Percentiles rank a stretch among this genome's conserved stretches.
These are phyloP conservation scores for Aspergillus bertholletiae DNA, from an alignment of 495 filamentous ascomycete genomes.

Conservation along the genomic window DNA sequence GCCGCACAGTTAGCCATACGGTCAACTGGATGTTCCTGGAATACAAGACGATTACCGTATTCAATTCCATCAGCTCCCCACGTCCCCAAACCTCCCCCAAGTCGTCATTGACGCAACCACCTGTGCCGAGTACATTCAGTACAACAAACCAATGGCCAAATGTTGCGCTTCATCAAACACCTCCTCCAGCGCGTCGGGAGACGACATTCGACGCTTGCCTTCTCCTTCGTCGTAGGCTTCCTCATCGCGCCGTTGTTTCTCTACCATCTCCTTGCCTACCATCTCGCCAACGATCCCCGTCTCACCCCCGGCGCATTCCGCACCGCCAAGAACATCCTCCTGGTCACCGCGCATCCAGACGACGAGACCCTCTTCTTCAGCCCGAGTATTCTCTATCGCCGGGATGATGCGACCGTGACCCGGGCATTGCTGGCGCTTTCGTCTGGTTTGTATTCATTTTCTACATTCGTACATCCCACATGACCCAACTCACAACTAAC, in stretches of 20 bases:
- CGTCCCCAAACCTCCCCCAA: no score
- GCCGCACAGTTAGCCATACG: no score
- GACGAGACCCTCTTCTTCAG: slow-evolving; percentile 13
- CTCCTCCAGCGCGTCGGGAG: background rate
- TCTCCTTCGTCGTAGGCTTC: background rate
- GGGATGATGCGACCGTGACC: background rate
- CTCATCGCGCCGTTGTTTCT: background rate
- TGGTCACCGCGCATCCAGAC: slow-evolving; percentile 11
- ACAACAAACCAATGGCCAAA: background rate
- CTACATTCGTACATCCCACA: background rate
- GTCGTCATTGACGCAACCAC: no score
- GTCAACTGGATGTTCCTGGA: no score
- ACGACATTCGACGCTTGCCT: background rate
- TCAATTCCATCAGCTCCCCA: no score
- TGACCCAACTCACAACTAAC: background rate
- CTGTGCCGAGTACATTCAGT: no score
- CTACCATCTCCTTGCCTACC: slow-evolving; percentile 9
- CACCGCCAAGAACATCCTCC: slow-evolving; percentile 5
- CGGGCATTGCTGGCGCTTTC: slow-evolving; percentile 1
- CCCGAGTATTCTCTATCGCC: slow-evolving; percentile 5
- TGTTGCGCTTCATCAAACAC: background rate
- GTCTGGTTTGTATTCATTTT: slow-evolving; percentile 1
- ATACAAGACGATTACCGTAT: no score
- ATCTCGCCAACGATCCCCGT: slow-evolving; percentile 8
- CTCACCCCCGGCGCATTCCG: slow-evolving; percentile 3